phyloP scores from a whole-genome alignment of 108 stramenopile species.

The Nitzschia sp. region DNA sequence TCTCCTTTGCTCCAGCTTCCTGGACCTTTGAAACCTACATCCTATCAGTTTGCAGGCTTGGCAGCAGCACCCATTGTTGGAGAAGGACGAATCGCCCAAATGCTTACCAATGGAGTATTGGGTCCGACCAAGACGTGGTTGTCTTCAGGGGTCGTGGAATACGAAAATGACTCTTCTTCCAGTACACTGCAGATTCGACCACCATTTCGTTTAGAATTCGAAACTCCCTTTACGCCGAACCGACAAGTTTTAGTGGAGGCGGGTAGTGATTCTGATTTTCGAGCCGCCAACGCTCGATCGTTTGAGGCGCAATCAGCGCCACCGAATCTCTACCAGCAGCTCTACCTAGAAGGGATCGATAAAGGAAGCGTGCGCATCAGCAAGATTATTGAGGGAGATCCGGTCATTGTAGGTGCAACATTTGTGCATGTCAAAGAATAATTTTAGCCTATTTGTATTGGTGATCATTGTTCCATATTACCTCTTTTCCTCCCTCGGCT shows the following conservation, averaged over 20 bases:
- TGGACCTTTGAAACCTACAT: constrained; percentile 56
- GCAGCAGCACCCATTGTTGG: constrained; percentile 59
- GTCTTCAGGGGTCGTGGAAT: constrained; percentile 33
- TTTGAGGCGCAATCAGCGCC: constrained; percentile 58
- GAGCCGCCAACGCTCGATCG: constrained; percentile 54
- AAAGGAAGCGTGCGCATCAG: constrained; percentile 47
- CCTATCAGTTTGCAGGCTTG: constrained; percentile 64
- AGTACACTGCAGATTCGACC: constrained; percentile 64
- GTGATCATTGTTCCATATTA: too few species aligned
- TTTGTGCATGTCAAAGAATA: constrained; percentile 66
- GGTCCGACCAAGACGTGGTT: constrained; percentile 39
- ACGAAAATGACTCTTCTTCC: constrained; percentile 35
- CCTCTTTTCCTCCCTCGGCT: too few species aligned
- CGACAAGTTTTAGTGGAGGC: constrained; percentile 62
- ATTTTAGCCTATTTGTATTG: too few species aligned
- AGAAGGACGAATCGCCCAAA: constrained; percentile 63
- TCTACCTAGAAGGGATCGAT: constrained; percentile 61
- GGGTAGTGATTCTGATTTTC: constrained; percentile 75
- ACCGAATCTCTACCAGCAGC: constrained; percentile 68
- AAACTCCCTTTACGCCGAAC: not conserved
- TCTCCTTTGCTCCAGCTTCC: constrained; percentile 69
- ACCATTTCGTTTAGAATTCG: constrained; percentile 73
- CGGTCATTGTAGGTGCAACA: constrained; percentile 74
- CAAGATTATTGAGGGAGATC: constrained; percentile 63
- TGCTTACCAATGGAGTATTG: constrained; percentile 46